These are phyloP conservation scores for Phytophthora niederhauseri DNA, from an alignment of 352 stramenopile species.

Conservation along the genomic window DNA sequence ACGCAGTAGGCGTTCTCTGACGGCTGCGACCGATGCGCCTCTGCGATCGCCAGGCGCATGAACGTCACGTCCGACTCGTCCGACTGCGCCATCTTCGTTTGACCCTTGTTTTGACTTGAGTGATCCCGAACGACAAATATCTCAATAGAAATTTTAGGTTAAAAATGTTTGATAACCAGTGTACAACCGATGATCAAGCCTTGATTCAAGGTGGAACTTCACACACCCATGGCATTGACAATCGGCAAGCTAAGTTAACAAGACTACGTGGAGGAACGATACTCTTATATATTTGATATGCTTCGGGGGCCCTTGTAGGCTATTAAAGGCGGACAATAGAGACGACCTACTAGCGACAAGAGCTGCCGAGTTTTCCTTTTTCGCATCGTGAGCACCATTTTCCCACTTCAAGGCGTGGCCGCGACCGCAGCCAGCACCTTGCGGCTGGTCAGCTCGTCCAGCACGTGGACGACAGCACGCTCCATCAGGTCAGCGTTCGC, in stretches of 20 bases:
- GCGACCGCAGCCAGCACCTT: constrained; percentile 42
- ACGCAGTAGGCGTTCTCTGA: constrained; percentile 83
- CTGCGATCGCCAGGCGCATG: constrained; percentile 82
- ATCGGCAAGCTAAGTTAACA: too few relatives aligned
- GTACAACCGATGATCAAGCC: too few relatives aligned
- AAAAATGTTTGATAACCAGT: constrained; percentile 1
- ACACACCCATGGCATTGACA: too few relatives aligned
- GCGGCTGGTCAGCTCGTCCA: constrained; percentile 51
- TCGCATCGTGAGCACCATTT: neutral
- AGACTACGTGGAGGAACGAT: neutral
- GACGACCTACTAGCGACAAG: neutral
- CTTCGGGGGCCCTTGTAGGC: constrained; percentile 5
- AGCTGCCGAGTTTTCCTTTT: constrained; percentile 13
- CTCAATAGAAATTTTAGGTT: constrained; percentile 17
- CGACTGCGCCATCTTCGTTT: constrained; percentile 4
- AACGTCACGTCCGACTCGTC: constrained; percentile 50
- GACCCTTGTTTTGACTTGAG: neutral
- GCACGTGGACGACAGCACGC: constrained; percentile 57
- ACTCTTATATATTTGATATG: constrained; percentile 16
- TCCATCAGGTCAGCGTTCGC: constrained; percentile 76
- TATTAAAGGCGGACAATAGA: neutral
- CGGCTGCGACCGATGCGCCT: constrained; percentile 79
- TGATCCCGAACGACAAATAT: constrained; percentile 8
- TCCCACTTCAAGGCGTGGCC: neutral
- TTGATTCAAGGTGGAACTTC: too few relatives aligned